Base-by-base conservation (phyloP, 2,329 filamentous ascomycete species). In the Neophaeococcomyces aloes region DNA sequence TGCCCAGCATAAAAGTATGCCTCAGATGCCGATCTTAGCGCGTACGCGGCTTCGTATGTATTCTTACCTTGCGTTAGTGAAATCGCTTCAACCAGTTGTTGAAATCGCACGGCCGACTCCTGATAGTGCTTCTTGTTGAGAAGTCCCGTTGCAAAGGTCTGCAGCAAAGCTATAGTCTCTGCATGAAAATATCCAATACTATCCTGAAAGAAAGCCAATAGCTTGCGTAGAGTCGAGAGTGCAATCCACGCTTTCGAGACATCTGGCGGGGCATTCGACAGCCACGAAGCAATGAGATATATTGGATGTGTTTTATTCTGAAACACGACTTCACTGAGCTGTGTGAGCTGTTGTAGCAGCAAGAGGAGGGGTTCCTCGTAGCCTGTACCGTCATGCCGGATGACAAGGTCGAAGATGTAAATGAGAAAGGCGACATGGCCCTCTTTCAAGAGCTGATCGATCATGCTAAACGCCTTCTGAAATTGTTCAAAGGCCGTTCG, bases 181-280 rank as follows among this genome's bases (percentile, higher is more conserved):
- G 48, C 39, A 25, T 55, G 51, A 29, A 55, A 55, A 29, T 55
- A 55, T 5, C 53, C 53, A 29, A 55, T 55, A 31, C 51, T 50
- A 33, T 55, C 53, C 42, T 53, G 50, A 35, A 55, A 55, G 36
- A 55, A 55, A 44, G 52, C 53, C 10, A 55, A 47, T 34, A 55
- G 38, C 32, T 48, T 44, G 21, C 53, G 49, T 21, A 53, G 31
- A 2, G 48, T 49, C 3, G 49, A 46, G 31, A 53, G 46, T 6
- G 53, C 53, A 8, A 55, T 33, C 48, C 51, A 53, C 2, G 51
- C 44, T 30, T 50, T 46, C 7, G 50, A 52, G 14, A 44, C 36
- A 21, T 44, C 23, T 15, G 25, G 33, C 1, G 45, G 45, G 13
- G 51, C 46, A 30, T 50, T 44, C 15, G 43, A 36, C 44, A 55